Conservation (phyloP, 2,329 filamentous ascomycete species). For the Talaromyces sp. region DNA sequence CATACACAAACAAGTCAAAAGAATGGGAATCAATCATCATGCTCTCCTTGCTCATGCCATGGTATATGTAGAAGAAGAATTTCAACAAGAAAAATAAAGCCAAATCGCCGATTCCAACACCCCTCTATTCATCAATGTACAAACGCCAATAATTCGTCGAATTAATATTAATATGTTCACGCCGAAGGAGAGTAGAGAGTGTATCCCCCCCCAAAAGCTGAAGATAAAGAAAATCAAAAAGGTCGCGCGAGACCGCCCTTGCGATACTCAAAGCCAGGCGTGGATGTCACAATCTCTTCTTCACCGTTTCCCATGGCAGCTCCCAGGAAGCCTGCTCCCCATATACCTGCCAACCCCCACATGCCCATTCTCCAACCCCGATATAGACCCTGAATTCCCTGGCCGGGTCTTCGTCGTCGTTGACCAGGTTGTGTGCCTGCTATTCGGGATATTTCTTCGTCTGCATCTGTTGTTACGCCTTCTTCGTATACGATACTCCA, state of each 20-base stretch:
- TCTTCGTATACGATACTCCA: conserved; percentile 81
- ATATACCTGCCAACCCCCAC: conserved; percentile 53
- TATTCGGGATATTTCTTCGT: conserved; percentile 37
- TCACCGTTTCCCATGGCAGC: conserved; percentile 32
- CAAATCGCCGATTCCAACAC: background rate
- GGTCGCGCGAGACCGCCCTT: conserved; percentile 7
- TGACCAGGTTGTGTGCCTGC: conserved; percentile 29
- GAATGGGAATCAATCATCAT: conserved; percentile 1
- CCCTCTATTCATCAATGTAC: conserved; percentile 10
- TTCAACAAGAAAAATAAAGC: background rate
- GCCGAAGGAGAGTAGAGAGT: background rate
- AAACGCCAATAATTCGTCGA: conserved; percentile 10
- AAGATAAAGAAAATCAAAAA: background rate
- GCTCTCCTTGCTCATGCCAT: background rate
- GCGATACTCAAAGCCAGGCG: conserved; percentile 18
- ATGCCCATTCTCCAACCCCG: conserved; percentile 54
- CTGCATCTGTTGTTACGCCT: conserved; percentile 48
- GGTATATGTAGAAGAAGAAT: background rate
- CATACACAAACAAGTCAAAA: background rate
- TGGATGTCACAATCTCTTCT: conserved; percentile 27
- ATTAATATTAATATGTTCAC: background rate
- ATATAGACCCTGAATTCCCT: conserved; percentile 53
- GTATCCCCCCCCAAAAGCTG: background rate
- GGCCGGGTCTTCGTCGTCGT: conserved; percentile 45
- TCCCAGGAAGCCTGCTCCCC: conserved; percentile 46